Evolutionary conservation across 306 rosid species (phyloP).

Genomic region (Cicer bijugum): DNA sequence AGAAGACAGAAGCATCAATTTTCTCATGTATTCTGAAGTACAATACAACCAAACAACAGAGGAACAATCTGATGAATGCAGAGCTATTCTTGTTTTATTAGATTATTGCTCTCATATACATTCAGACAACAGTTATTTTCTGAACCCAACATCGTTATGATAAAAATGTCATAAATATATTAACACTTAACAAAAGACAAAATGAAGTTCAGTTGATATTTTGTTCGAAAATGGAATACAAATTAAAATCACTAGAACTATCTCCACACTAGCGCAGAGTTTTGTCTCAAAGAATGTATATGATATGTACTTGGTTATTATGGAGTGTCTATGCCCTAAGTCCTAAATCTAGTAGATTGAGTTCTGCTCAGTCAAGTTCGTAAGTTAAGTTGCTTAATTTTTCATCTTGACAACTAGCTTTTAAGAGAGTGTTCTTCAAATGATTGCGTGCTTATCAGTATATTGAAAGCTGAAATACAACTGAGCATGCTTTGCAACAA

Average conservation of each 20-base stretch:
- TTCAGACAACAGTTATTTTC: too few relatives aligned
- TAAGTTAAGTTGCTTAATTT: background rate
- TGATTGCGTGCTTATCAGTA: background rate
- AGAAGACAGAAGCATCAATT: background rate
- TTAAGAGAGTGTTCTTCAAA: background rate
- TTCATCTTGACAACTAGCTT: background rate
- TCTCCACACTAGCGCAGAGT: conserved; percentile 31
- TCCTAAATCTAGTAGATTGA: background rate
- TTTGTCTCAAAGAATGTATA: conserved; percentile 13
- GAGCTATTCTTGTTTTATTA: conserved; percentile 10
- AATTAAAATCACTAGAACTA: conserved; percentile 20
- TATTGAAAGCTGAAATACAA: conserved; percentile 4
- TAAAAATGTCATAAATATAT: conserved; percentile 15
- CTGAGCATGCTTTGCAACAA: conserved; percentile 25
- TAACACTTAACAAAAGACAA: conserved; percentile 27
- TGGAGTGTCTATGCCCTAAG: background rate
- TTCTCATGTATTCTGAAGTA: background rate
- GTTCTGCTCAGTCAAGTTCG: background rate
- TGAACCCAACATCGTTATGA: background rate
- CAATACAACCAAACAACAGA: background rate
- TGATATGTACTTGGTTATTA: background rate
- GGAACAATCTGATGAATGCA: conserved; percentile 28
- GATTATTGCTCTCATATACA: background rate
- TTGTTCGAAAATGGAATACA: conserved; percentile 13
- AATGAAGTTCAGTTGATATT: background rate